phyloP scores from a whole-genome alignment of 208 protist genomes.

The Trypanosoma cruzi region DNA sequence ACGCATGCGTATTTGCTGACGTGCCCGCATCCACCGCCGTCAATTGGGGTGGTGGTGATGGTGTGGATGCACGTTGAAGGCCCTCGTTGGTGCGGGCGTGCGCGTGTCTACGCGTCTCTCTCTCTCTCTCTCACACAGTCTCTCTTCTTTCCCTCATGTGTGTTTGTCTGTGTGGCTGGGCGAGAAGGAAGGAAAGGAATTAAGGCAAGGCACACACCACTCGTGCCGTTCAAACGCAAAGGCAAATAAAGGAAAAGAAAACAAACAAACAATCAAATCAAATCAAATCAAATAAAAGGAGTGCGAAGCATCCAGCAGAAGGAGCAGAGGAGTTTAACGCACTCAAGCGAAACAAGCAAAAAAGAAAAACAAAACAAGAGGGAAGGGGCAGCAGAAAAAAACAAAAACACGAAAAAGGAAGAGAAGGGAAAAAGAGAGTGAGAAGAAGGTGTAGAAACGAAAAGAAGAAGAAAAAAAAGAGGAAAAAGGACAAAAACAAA shows the following conservation, averaged over 20 bases:
- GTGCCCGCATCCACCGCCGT: neutral
- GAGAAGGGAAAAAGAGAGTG: neutral
- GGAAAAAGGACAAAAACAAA: neutral
- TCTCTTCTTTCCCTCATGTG: neutral
- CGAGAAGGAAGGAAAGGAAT: neutral
- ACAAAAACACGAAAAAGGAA: neutral
- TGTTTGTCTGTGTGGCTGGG: neutral
- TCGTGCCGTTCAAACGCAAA: neutral
- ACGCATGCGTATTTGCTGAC: neutral
- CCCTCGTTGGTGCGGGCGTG: too few relatives aligned
- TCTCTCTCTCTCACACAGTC: neutral
- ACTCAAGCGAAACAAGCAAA: neutral
- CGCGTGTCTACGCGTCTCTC: neutral
- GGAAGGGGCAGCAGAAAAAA: too few relatives aligned
- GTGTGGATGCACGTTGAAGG: too few relatives aligned
- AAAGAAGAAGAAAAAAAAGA: too few relatives aligned
- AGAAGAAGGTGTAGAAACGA: too few relatives aligned
- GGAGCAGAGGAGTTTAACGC: neutral
- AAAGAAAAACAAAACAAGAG: too few relatives aligned
- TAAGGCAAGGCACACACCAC: neutral
- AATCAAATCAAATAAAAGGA: neutral
- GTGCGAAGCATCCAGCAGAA: too few relatives aligned
- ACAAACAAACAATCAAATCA: too few relatives aligned
- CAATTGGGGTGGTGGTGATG: too few relatives aligned
- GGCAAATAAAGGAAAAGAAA: neutral